A percentile compares a stretch with the other conserved stretches of the same genome.
phyloP scores from a whole-genome alignment of 257 asterid genomes.

The Ophiorrhiza pumila region DNA sequence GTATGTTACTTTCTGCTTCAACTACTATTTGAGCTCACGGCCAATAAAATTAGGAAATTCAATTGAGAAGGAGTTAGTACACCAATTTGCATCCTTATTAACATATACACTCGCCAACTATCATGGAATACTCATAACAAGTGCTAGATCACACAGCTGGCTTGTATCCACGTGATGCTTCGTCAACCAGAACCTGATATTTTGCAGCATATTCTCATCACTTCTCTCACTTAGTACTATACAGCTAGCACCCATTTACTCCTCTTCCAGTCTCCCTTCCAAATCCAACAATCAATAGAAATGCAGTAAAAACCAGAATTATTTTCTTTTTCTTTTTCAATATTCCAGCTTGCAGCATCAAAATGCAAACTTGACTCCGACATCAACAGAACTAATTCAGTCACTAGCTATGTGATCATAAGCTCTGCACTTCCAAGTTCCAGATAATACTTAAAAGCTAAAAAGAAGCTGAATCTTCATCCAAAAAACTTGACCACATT shows the following conservation, averaged over 20 bases:
- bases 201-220: background rate
- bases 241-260: background rate
- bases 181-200: background rate
- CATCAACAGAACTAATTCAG: background rate
- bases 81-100: background rate
- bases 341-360: background rate
- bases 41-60: background rate
- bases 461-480: background rate
- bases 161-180: background rate
- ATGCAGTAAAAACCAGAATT: no score
- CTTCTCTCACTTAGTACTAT: background rate
- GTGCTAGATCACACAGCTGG: background rate
- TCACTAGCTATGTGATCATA: background rate
- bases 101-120: background rate
- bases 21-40: background rate
- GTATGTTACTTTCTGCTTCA: background rate
- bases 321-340: background rate
- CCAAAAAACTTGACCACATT: background rate
- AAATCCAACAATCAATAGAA: background rate
- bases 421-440: background rate
- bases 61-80: background rate
- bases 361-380: background rate
- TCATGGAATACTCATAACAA: background rate
- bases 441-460: background rate
- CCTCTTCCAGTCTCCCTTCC: background rate